Evolutionary conservation across 345 rosid genomes (phyloP), one percentile per base, ranked within the genome.

Genomic region (Sapria himalayana): DNA sequence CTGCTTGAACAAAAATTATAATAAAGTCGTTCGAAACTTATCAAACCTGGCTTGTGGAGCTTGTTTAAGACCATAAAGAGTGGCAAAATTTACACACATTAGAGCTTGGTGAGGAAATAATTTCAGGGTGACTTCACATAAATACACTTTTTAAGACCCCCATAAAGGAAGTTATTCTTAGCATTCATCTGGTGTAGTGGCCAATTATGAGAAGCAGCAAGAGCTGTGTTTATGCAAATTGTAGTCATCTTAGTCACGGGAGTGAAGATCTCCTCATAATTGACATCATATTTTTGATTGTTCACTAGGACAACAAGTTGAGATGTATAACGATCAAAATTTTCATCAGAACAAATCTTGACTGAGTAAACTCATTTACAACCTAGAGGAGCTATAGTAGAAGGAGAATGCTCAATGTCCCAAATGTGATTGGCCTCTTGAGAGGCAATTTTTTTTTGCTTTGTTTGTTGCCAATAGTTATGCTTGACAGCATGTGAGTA

Each of bases 31-130:
- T 6, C 5, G 5, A 19, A 45, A 29, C 19, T 44, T 44, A 22
- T 44, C 37, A 29, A 14, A 44, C 49, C 37, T 16, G 2, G 50
- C 40, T n/a, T 31, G 29, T 5, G 29, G 40, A 19, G 40, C 39
- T 12, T 33, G 40, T 13, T 20, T 46, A 1, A 46, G 18, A 1
- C 40, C 29, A 33, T 20, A 46, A 15, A 7, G 16, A 33, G 6
- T 12, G 19, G 6, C 17, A 11, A 17, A 20, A 40, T 10, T 40
- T 40, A 23, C 4, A 37, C 22, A 37, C 23, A 9, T 3, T 14
- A 1, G 8, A 7, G 7, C 4, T 6, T 16, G 22, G 9, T 4
- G 15, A 9, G 18, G 49, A n/a, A n/a, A n/a, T n/a, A n/a, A n/a
- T n/a, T n/a, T n/a, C n/a, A n/a, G n/a, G n/a, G n/a, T 29, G 25